phyloP scores from a whole-genome alignment of 75 land plant genomes.

The Isoetes taiwanensis region DNA sequence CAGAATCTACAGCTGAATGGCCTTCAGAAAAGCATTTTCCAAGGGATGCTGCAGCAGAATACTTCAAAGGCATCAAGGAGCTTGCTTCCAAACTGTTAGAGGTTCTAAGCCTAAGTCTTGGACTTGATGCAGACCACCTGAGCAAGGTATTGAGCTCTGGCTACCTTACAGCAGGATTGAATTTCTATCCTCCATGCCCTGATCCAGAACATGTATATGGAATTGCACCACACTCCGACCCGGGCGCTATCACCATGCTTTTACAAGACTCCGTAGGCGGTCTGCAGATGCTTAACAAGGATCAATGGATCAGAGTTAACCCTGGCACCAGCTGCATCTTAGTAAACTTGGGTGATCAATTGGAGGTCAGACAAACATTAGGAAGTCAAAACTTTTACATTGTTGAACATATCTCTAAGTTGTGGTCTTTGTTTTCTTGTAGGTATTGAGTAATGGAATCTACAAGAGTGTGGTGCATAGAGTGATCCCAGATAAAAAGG shows the following conservation, averaged over 20 bases:
- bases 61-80: neutral
- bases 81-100: neutral
- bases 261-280: neutral
- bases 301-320: neutral
- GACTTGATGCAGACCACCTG: neutral
- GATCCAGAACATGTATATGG: neutral
- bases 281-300: conserved; percentile 1
- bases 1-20: too few species aligned
- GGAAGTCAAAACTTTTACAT: neutral
- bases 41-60: neutral
- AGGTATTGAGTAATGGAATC: neutral
- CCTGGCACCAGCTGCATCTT: neutral
- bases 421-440: neutral
- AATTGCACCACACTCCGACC: neutral
- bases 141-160: neutral
- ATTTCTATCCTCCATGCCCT: conserved; percentile 3
- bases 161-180: neutral
- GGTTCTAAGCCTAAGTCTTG: neutral
- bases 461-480: neutral
- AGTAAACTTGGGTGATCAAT: conserved; percentile 3
- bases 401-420: neutral
- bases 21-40: too few species aligned
- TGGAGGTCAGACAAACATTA: neutral
- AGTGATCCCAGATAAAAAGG: neutral
- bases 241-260: neutral